Percentiles rank a stretch among this genome's conserved stretches.
Conservation (phyloP, 768 basidiomycete genomes). For the Coprinopsis cinerea region DNA sequence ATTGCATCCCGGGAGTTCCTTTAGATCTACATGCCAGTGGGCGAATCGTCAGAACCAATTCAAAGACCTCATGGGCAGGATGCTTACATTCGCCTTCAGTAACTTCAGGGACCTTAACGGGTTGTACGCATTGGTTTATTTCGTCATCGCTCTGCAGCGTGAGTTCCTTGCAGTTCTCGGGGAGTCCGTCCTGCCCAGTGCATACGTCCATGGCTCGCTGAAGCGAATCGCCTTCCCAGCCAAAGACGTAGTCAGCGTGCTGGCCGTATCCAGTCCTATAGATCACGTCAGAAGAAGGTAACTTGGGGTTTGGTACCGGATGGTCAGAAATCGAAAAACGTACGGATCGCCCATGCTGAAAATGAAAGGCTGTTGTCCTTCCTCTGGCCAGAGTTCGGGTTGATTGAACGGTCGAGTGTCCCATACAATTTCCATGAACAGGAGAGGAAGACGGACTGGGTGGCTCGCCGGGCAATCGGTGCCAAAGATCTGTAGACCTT, state of each 20-base stretch:
- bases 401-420: constrained; percentile 11
- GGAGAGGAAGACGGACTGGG: constrained; percentile 11
- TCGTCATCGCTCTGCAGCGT: constrained; percentile 7
- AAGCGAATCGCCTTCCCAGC: constrained; percentile 10
- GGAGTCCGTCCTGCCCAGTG: neutral
- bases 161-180: constrained; percentile 3
- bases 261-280: constrained; percentile 10
- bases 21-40: neutral
- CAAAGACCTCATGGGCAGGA: too few relatives aligned
- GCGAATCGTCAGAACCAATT: neutral
- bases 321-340: neutral
- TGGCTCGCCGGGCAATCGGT: constrained; percentile 11
- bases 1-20: constrained; percentile 6
- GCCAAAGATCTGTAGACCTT: constrained; percentile 7
- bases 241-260: constrained; percentile 11
- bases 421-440: constrained; percentile 14
- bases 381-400: constrained; percentile 3
- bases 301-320: neutral
- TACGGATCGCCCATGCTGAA: constrained; percentile 16
- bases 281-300: neutral
- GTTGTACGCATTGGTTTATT: constrained; percentile 9
- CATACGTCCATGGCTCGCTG: constrained; percentile 7
- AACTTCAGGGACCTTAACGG: neutral
- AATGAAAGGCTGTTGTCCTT: constrained; percentile 12
- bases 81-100: constrained; percentile 11